phyloP scores from a whole-genome alignment of 2,329 filamentous ascomycete species.

The Aureobasidium vineae region DNA sequence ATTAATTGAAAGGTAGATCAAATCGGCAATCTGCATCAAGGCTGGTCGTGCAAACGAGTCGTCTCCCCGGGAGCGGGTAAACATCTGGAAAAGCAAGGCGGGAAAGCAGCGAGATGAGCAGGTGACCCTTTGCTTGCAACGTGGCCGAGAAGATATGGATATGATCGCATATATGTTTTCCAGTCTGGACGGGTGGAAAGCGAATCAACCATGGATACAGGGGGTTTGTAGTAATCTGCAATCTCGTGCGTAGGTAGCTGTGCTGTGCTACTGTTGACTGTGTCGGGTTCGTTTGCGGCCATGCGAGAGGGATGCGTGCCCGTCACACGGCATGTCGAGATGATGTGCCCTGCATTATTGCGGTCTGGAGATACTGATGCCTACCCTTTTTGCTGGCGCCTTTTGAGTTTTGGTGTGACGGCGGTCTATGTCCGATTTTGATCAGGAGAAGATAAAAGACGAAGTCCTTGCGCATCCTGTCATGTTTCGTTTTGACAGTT shows the following conservation, averaged over 20 bases:
- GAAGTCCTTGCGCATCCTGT: constrained; percentile 5
- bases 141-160: constrained; percentile 12
- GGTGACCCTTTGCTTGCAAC: constrained; percentile 16
- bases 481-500: constrained; percentile 17
- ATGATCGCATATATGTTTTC: neutral
- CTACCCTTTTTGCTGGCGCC: neutral
- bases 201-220: neutral
- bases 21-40: constrained; percentile 10
- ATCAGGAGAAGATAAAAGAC: constrained; percentile 7
- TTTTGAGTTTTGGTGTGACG: neutral
- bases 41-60: neutral
- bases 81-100: neutral
- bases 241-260: neutral
- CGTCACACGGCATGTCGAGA: constrained; percentile 10
- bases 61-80: neutral
- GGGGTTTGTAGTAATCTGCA: neutral
- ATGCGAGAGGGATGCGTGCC: constrained; percentile 8
- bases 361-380: neutral
- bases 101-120: constrained; percentile 2
- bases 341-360: constrained; percentile 8
- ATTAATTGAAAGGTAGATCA: neutral
- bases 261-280: neutral
- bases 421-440: neutral
- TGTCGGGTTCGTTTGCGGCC: neutral
- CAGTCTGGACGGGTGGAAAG: constrained; percentile 5